A percentile compares a stretch with the other conserved stretches of the same genome.
phyloP scores from a whole-genome alignment of 1,284 basidiomycete genomes.

The Cryptococcus amylolentus region DNA sequence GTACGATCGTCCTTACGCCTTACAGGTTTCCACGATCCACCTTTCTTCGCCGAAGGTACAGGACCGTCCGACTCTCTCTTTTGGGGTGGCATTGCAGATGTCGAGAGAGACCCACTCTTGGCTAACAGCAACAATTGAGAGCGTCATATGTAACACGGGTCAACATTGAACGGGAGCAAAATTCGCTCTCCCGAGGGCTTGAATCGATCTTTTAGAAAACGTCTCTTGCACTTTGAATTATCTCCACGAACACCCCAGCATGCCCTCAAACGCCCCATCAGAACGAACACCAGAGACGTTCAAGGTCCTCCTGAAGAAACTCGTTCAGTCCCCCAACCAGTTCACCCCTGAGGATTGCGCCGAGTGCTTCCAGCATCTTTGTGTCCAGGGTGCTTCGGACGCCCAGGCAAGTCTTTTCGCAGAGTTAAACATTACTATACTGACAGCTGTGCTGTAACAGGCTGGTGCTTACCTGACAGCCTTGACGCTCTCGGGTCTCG shows the following conservation, averaged over 20 bases:
- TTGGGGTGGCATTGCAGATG: constrained; percentile 7
- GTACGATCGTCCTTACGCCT: too few species aligned
- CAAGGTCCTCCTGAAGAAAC: constrained; percentile 68
- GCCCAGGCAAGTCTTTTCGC: constrained; percentile 38
- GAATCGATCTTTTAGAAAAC: too few species aligned
- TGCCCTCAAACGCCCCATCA: too few species aligned
- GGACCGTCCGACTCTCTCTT: constrained; percentile 10
- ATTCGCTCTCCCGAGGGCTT: not conserved
- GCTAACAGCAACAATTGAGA: not conserved
- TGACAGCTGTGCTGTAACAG: constrained; percentile 38
- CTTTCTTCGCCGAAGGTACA: constrained; percentile 16
- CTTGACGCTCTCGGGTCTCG: constrained; percentile 69
- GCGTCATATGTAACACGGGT: constrained; percentile 1
- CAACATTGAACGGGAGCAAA: constrained; percentile 8
- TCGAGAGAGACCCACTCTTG: not conserved
- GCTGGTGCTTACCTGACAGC: constrained; percentile 81
- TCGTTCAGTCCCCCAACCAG: constrained; percentile 70
- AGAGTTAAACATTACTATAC: not conserved
- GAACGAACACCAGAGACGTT: constrained; percentile 59
- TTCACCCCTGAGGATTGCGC: constrained; percentile 70
- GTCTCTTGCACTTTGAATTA: too few species aligned
- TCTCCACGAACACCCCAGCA: too few species aligned
- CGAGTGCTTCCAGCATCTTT: constrained; percentile 67
- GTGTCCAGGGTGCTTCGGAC: constrained; percentile 62
- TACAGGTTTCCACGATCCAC: constrained; percentile 1